Evolutionary conservation across 805 yeast species (phyloP), one percentile per base, ranked within the genome.

Genomic region (Myxozyma melibiosi): DNA sequence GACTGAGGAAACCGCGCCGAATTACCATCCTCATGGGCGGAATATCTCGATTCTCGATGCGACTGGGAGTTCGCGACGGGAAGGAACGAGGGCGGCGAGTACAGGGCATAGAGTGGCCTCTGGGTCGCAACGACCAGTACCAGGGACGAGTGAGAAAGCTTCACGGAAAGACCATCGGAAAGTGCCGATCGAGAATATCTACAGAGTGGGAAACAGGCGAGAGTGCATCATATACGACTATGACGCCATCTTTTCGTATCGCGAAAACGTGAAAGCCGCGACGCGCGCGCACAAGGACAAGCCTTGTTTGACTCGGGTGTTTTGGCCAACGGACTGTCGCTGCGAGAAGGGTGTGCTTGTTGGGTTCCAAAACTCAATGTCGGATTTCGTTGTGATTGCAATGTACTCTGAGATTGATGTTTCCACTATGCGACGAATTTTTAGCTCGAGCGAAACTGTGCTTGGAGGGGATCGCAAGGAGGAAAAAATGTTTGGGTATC

Each of bases 241-340:
- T 16, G 51, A 43, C 45, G 34, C 51, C 25, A 46, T 58, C 8
- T 58, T 58, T 27, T 27, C 42, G 4, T 54, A 37, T 24, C 47
- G 62, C 4, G 24, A 16, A 14, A 24, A 20, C 14, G 44, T 50
- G 5, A 14, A 14, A 13, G 5, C 40, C 14, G 22, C 45, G 2
- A 24, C 33, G n/a, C 9, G 13, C 6, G 24, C 35, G 9, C 20
- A 44, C 9, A 38, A 38, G 3, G 34, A 6, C 9, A 14, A 44
- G 13, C 56, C 62, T 2, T 27, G 42, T 7, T 41, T 53, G 22
- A 37, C 49, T 13, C 46, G 61, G 5, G 49, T 63, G 7, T 65
- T 65, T 49, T 66, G 67, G 67, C 67, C 68, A 16, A 37, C 50
- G 4, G 63, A 65, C 43, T 49, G 49, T 14, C 9, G 39, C 3